Evolutionary conservation across 108 stramenopile genomes (phyloP).

Genomic region (Cyclotella cryptica): DNA sequence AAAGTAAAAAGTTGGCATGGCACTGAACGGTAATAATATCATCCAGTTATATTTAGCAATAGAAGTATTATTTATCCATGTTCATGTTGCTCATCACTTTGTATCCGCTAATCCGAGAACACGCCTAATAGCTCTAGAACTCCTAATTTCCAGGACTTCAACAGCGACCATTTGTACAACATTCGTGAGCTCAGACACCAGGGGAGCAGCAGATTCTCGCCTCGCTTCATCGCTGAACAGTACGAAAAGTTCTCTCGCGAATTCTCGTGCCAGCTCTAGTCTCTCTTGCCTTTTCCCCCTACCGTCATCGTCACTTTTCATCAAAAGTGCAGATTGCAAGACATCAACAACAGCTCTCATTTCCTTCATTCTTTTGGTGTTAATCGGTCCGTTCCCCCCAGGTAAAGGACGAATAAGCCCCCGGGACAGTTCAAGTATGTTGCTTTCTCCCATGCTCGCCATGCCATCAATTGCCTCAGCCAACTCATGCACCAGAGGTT

Average conservation of each 20-base stretch:
- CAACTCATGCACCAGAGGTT: conserved; percentile 85
- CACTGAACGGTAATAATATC: background rate
- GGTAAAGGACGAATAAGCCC: conserved; percentile 77
- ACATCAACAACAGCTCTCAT: conserved; percentile 69
- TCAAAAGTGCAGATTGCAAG: conserved; percentile 67
- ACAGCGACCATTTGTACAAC: conserved; percentile 88
- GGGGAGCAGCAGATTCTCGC: conserved; percentile 66
- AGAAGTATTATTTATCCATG: background rate
- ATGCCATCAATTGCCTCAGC: conserved; percentile 87
- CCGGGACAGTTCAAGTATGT: conserved; percentile 61
- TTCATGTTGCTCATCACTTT: background rate
- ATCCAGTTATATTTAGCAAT: background rate
- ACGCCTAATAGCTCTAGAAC: conserved; percentile 75
- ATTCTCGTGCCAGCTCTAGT: conserved; percentile 65
- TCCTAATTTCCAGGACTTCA: conserved; percentile 86
- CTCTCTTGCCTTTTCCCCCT: conserved; percentile 45
- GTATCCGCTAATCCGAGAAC: conserved; percentile 57
- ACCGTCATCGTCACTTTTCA: conserved; percentile 16
- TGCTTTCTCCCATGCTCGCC: conserved; percentile 86
- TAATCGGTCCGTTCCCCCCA: conserved; percentile 86
- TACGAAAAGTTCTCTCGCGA: conserved; percentile 57
- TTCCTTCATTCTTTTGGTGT: conserved; percentile 78
- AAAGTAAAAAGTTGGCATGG: background rate
- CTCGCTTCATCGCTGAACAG: conserved; percentile 62
- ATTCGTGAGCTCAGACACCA: conserved; percentile 71